A percentile compares a stretch with the other conserved stretches of the same genome.
These are phyloP conservation scores for Croton laevigatus DNA, from an alignment of 441 rosid genomes.

Conservation along the genomic window DNA sequence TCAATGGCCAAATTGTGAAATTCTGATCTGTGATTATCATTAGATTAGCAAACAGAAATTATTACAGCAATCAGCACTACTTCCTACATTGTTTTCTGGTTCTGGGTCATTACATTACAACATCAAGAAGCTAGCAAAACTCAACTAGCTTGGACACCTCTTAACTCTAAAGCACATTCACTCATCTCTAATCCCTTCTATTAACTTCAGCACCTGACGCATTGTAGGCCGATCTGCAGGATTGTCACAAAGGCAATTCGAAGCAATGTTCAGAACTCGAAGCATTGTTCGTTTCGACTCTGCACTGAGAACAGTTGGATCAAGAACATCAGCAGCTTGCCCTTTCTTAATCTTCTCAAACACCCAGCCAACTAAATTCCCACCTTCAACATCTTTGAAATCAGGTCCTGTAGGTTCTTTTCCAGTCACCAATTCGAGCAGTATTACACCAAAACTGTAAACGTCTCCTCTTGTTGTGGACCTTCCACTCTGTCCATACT, in stretches of 20 bases:
- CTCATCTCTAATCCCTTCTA: slow-evolving; percentile 40
- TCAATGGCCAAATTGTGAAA: not conserved
- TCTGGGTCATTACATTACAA: slow-evolving; percentile 19
- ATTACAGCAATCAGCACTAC: slow-evolving; percentile 9
- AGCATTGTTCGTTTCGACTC: slow-evolving; percentile 59
- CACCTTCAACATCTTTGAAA: slow-evolving; percentile 89
- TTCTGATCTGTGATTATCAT: not conserved
- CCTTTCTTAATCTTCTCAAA: slow-evolving; percentile 65
- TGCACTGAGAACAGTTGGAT: slow-evolving; percentile 41
- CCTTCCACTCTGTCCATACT: slow-evolving; percentile 87
- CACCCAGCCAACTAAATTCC: slow-evolving; percentile 92
- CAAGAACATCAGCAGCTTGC: slow-evolving; percentile 62
- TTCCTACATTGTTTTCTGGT: slow-evolving; percentile 11
- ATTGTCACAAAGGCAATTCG: slow-evolving; percentile 60
- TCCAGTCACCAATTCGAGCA: slow-evolving; percentile 84
- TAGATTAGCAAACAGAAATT: slow-evolving; percentile 6
- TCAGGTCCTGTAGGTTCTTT: slow-evolving; percentile 93
- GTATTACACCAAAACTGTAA: slow-evolving; percentile 90
- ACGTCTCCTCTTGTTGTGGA: slow-evolving; percentile 89
- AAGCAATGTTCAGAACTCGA: slow-evolving; percentile 59
- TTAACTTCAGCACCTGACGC: slow-evolving; percentile 57
- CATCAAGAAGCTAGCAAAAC: not conserved
- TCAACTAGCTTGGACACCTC: too few species aligned
- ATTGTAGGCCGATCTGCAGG: slow-evolving; percentile 76
- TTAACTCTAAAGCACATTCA: not conserved